Evolutionary conservation across 306 rosid genomes (phyloP), one percentile per base, ranked within the genome.

Genomic region (Cucurbita argyrosperma): DNA sequence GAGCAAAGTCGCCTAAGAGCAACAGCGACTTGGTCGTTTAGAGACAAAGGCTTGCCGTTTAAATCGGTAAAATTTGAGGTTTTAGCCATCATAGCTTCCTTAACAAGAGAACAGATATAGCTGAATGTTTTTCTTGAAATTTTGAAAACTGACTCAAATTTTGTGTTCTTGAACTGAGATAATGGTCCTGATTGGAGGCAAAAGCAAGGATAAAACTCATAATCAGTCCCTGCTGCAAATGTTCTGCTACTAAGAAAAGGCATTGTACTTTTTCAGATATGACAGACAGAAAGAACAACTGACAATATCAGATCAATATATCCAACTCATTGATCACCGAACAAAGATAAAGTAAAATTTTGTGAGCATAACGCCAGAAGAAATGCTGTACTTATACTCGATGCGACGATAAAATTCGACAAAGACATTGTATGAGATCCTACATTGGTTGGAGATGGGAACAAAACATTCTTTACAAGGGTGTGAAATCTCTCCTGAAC

Each of bases 1-100:
- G 96, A 90, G 84, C 92, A 76, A 45, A 92, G 96, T 86, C 96
- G 89, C 81, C 96, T 83, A 16, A 92, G 90, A 77, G 98, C 96
- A 57, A 92, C 75, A 37, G 93, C 98, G 52, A 92, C 98, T 81
- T 92, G 96, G 67, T 92, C 98, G 52, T 85, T 83, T 65, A 87
- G 10, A 50, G 87, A 90, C 85, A 92, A 74, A 62, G 76, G 87
- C 40, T 77, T 87, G 8, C 96, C 96, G n/a, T 77, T 65, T 70
- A 79, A 9, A 74, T 65, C 87, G 7, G 73, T 75, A 60, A 55
- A 86, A 39, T 85, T 81, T 35, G 96, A 81, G 39, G 89, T 40
- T 82, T 83, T 90, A 7, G 86, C 84, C 82, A 74, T 76, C 91
- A 92, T 81, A 52, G 81, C 89, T 49, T 88, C 90, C 75, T 83